phyloP scores from a whole-genome alignment of 345 rosid species.

The Eucalyptus cloeziana region DNA sequence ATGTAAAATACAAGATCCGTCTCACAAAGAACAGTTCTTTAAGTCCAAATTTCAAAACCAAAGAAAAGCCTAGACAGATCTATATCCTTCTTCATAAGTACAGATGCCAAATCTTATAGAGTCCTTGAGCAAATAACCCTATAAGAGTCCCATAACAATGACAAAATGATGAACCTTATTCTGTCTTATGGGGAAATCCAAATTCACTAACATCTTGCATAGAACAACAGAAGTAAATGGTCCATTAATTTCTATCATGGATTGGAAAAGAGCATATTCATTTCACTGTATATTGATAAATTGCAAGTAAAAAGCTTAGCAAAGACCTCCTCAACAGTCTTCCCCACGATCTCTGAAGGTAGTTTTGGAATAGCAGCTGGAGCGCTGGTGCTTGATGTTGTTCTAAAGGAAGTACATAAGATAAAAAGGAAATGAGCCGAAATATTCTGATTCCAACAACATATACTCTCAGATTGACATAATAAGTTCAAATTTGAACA shows the following conservation, averaged over 20 bases:
- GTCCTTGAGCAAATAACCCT: background rate
- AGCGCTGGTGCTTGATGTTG: slow-evolving; percentile 36
- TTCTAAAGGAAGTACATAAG: slow-evolving; percentile 16
- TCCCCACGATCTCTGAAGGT: slow-evolving; percentile 88
- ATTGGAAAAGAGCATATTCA: background rate
- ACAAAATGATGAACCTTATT: background rate
- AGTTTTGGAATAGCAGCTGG: slow-evolving; percentile 49
- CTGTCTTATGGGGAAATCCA: background rate
- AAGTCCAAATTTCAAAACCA: background rate
- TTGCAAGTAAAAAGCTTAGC: background rate
- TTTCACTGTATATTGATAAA: background rate
- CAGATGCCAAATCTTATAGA: background rate
- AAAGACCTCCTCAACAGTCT: slow-evolving; percentile 92
- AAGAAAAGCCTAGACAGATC: background rate
- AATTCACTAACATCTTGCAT: background rate
- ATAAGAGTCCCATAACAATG: background rate
- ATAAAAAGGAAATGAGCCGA: background rate
- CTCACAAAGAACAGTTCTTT: background rate
- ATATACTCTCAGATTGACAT: background rate
- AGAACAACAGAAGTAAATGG: background rate
- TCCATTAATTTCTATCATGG: background rate
- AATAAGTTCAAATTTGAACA: background rate
- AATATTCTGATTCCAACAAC: background rate
- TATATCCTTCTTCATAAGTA: background rate
- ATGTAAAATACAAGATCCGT: background rate